These are phyloP conservation scores for Colletotrichum lentis DNA, from an alignment of 2,329 filamentous ascomycete genomes.

Conservation along the genomic window DNA sequence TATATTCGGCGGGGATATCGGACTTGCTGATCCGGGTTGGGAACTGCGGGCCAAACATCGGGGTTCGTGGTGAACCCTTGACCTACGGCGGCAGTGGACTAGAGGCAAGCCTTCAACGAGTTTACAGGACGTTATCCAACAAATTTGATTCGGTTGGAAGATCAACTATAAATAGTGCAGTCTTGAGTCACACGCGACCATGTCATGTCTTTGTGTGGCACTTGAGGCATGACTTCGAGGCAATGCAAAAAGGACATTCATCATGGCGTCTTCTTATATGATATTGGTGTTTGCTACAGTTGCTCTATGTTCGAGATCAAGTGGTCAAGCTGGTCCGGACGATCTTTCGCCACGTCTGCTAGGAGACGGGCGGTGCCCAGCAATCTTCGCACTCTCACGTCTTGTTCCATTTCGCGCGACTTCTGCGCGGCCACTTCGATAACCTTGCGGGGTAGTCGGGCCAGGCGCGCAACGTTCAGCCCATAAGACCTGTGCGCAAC, in stretches of 20 bases:
- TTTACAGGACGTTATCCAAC: constrained; percentile 8
- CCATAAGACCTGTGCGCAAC: constrained; percentile 95
- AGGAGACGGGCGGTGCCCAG: constrained; percentile 57
- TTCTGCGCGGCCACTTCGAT: constrained; percentile 82
- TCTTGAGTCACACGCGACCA: neutral
- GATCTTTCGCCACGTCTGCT: constrained; percentile 50
- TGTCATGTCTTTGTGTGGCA: neutral
- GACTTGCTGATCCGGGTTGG: neutral
- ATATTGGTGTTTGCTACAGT: constrained; percentile 51
- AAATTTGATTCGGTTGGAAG: constrained; percentile 18
- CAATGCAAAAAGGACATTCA: constrained; percentile 17
- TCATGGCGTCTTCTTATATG: constrained; percentile 8
- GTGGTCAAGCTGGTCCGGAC: constrained; percentile 58
- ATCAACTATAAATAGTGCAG: constrained; percentile 18
- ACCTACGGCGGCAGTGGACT: neutral
- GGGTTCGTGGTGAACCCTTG: neutral
- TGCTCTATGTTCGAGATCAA: constrained; percentile 67
- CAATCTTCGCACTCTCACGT: constrained; percentile 71
- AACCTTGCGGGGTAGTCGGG: constrained; percentile 78
- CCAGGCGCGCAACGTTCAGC: constrained; percentile 88
- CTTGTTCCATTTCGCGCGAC: constrained; percentile 80
- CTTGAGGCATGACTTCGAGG: constrained; percentile 2
- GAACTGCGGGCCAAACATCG: neutral
- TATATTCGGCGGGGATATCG: neutral
- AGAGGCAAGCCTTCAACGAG: neutral